Evolutionary conservation across 352 stramenopile species (phyloP).

Genomic region (Phytophthora boehmeriae): DNA sequence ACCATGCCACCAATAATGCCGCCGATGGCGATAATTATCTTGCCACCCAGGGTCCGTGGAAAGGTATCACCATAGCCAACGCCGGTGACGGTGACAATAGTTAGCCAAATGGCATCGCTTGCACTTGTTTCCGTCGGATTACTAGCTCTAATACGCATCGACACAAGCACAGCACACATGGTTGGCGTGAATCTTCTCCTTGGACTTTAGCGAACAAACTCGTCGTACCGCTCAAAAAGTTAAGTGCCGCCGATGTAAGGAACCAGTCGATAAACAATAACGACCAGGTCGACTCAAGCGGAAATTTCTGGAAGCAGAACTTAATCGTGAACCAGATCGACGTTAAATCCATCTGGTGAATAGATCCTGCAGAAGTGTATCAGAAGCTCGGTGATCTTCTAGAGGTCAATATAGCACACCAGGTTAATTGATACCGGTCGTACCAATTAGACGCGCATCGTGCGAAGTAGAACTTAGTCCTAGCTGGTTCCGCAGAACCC

Average conservation of each 20-base stretch:
- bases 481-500: slow-evolving; percentile 54
- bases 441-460: slow-evolving; percentile 47
- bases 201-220: neutral
- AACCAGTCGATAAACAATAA: slow-evolving; percentile 59
- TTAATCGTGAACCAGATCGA: slow-evolving; percentile 70
- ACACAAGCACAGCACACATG: neutral
- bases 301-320: slow-evolving; percentile 59
- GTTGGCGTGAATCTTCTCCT: slow-evolving; percentile 13
- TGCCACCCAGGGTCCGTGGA: slow-evolving; percentile 54
- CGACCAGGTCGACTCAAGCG: slow-evolving; percentile 42
- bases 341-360: slow-evolving; percentile 61
- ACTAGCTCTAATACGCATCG: slow-evolving; percentile 28
- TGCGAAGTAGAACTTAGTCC: slow-evolving; percentile 45
- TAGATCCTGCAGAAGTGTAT: slow-evolving; percentile 32
- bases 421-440: neutral
- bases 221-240: slow-evolving; percentile 59
- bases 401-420: neutral
- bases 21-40: slow-evolving; percentile 59
- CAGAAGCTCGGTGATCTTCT: neutral
- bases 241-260: slow-evolving; percentile 56
- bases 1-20: slow-evolving; percentile 63
- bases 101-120: slow-evolving; percentile 63
- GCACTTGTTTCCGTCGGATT: slow-evolving; percentile 49
- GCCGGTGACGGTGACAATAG: slow-evolving; percentile 71
- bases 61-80: slow-evolving; percentile 66